Evolutionary conservation across 495 filamentous ascomycete species (phyloP), one percentile per base, ranked within the genome.

Genomic region (Immersiella caudata): DNA sequence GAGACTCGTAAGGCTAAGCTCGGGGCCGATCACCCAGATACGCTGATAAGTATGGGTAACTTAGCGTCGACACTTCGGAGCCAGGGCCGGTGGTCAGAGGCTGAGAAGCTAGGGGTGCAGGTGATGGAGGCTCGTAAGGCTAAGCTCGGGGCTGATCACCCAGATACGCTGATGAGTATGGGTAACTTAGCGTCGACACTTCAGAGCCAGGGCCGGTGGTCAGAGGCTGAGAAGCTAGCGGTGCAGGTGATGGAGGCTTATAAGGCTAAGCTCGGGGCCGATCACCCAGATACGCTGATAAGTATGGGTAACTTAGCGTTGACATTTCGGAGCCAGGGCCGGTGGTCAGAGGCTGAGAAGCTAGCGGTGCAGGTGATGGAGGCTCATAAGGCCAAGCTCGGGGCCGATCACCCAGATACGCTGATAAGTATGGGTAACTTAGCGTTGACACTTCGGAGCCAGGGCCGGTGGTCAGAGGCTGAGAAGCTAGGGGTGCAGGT

Each of bases 71-170:
- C n/a, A n/a, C n/a, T n/a, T n/a, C n/a, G n/a, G n/a, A n/a, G n/a
- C n/a, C n/a, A n/a, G n/a, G 62, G 62, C 27, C 62, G 51, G 56
- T 58, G 56, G 56, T 0, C 0, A 3, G 56, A 58, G 56, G 56
- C 56, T 9, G 24, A 29, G 56, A 58, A 58, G 56, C 22, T 58
- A 12, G 0, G 0, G 6, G 55, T 58, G 22, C 21, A 33, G 29
- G 29, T 33, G 29, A 33, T 33, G 29, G 29, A 33, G 29, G 8
- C 29, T 33, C 29, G 8, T 26, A 81, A 82, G 72, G 50, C 33
- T 25, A 80, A 80, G 56, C 74, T 83, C 75, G 76, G 60, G 60
- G 35, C 59, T 22, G 33, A 62, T 25, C 35, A 62, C 40, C 21
- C 33, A 22, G 29, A 46, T n/a, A 62, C 60, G 35, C 33, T 62